Evolutionary conservation across 1,284 basidiomycete species (phyloP).

Genomic region (Omphalotus olearius): DNA sequence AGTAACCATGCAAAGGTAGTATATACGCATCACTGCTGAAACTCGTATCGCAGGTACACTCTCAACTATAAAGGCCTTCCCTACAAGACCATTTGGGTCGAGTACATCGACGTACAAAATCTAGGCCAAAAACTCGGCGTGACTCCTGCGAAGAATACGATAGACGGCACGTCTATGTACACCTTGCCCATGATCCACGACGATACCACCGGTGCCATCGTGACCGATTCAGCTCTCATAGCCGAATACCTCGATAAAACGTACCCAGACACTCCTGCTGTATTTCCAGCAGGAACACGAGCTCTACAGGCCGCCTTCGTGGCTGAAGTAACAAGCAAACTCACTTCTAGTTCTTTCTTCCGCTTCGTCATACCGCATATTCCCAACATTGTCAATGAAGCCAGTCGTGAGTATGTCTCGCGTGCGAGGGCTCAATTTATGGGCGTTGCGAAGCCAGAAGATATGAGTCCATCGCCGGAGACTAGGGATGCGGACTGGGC

Average conservation of each 20-base stretch:
- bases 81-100: slow-evolving; percentile 5
- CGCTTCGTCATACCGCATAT: slow-evolving; percentile 1
- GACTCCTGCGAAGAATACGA: slow-evolving; percentile 10
- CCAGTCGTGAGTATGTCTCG: slow-evolving; percentile 26
- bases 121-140: slow-evolving; percentile 15
- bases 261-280: slow-evolving; percentile 26
- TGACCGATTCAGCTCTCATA: slow-evolving; percentile 28
- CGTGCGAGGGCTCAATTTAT: slow-evolving; percentile 23
- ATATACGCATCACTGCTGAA: neutral
- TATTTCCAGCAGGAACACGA: slow-evolving; percentile 6
- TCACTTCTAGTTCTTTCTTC: slow-evolving; percentile 7
- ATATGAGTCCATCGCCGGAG: slow-evolving; percentile 19
- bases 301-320: slow-evolving; percentile 23
- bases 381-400: slow-evolving; percentile 16
- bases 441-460: slow-evolving; percentile 24
- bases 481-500: slow-evolving; percentile 18
- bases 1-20: too few relatives aligned
- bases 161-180: slow-evolving; percentile 17
- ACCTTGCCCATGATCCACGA: slow-evolving; percentile 21
- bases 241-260: slow-evolving; percentile 29
- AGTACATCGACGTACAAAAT: slow-evolving; percentile 5
- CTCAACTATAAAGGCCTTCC: slow-evolving; percentile 9
- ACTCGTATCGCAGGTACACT: neutral
- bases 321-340: slow-evolving; percentile 11
- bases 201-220: slow-evolving; percentile 16